Evolutionary conservation across 805 yeast genomes (phyloP).

Genomic region (Myxozyma monticola): DNA sequence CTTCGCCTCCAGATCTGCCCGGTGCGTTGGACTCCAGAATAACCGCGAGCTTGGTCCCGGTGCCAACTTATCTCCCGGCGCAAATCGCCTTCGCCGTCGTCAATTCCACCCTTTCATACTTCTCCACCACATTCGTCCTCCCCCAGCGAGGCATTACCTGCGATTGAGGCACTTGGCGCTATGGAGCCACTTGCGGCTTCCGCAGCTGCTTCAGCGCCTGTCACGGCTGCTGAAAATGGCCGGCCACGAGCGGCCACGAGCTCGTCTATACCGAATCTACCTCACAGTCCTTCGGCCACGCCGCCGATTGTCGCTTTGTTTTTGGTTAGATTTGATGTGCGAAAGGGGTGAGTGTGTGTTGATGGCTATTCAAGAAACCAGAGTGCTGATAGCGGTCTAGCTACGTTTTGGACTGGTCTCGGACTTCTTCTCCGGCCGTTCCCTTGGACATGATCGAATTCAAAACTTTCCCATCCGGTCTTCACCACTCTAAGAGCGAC

Average conservation of each 20-base stretch:
- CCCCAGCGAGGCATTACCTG: neutral
- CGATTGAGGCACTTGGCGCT: slow-evolving; percentile 3
- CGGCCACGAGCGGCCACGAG: neutral
- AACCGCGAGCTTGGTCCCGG: no score
- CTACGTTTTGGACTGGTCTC: slow-evolving; percentile 26
- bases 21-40: no score
- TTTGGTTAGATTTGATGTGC: slow-evolving; percentile 54
- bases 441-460: slow-evolving; percentile 54
- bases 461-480: slow-evolving; percentile 68
- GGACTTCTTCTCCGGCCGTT: slow-evolving; percentile 30
- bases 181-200: neutral
- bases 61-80: no score
- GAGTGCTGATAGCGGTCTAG: neutral
- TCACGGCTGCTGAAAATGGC: neutral
- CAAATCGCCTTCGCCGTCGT: no score
- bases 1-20: no score
- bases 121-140: no score
- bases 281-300: neutral
- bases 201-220: neutral
- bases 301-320: slow-evolving; percentile 43
- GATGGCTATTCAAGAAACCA: slow-evolving; percentile 46
- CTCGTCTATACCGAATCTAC: neutral
- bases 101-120: no score
- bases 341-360: slow-evolving; percentile 47
- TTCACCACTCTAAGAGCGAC: slow-evolving; percentile 55